Conservation (phyloP, 257 asterid genomes). For the Thymus quinquecostatus region DNA sequence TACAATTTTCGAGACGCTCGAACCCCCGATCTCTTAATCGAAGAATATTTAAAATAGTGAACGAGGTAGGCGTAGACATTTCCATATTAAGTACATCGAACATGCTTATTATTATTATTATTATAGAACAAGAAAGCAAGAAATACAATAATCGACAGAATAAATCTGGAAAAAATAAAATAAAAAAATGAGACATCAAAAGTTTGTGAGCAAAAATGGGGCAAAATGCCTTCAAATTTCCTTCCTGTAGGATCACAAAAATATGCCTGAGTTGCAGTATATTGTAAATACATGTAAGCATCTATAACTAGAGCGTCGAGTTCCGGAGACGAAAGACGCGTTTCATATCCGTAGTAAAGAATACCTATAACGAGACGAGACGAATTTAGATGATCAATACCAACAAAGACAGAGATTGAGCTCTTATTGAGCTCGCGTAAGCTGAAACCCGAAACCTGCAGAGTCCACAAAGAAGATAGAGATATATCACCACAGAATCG, state of each 20-base stretch:
- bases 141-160: no score
- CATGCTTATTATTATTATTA: no score
- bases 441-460: slow-evolving; percentile 26
- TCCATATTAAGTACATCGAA: no score
- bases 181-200: neutral
- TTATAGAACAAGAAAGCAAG: no score
- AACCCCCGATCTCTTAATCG: no score
- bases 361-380: slow-evolving; percentile 11
- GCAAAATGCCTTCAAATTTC: slow-evolving; percentile 15
- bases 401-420: slow-evolving; percentile 20
- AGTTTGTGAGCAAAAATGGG: slow-evolving; percentile 5
- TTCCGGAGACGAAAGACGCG: no score
- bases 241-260: neutral
- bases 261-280: slow-evolving; percentile 11
- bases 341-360: slow-evolving; percentile 4
- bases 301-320: neutral
- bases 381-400: slow-evolving; percentile 26
- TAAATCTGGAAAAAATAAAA: no score
- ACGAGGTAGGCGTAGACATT: no score
- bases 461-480: slow-evolving; percentile 20
- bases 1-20: neutral
- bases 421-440: slow-evolving; percentile 24
- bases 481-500: neutral
- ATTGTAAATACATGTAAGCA: slow-evolving; percentile 18
- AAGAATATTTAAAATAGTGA: no score